phyloP scores from a whole-genome alignment of 2,329 filamentous ascomycete genomes.

The Fusarium camptoceras region DNA sequence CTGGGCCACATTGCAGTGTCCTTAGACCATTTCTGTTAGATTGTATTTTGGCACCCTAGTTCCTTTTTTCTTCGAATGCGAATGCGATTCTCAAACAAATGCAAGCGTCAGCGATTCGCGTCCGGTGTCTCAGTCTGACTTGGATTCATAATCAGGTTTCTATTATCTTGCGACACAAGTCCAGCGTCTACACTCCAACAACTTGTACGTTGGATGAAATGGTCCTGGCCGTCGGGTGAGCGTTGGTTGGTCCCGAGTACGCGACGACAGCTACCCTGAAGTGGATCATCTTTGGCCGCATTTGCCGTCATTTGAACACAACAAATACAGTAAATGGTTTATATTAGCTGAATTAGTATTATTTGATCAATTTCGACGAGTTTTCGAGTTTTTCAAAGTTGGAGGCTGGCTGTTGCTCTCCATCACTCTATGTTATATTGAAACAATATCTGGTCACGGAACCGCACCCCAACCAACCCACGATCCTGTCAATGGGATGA shows the following conservation, averaged over 20 bases:
- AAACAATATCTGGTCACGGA: too few species aligned
- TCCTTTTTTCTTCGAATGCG: neutral
- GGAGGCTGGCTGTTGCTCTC: too few species aligned
- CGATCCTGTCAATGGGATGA: too few species aligned
- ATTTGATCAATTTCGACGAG: too few species aligned
- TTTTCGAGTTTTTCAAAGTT: too few species aligned
- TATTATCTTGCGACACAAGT: neutral
- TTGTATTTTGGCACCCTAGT: neutral
- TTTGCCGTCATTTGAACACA: neutral
- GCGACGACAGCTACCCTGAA: neutral
- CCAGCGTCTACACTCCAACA: neutral
- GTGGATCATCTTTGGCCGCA: neutral
- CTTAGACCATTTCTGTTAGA: rapidly evolving
- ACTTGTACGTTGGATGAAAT: neutral
- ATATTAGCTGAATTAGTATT: too few species aligned
- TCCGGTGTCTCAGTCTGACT: neutral
- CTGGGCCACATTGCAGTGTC: too few species aligned
- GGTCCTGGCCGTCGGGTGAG: too few species aligned
- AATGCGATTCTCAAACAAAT: neutral
- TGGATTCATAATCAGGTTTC: neutral
- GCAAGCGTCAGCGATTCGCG: neutral
- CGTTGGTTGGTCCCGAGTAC: too few species aligned
- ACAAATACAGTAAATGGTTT: too few species aligned
- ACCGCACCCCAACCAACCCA: too few species aligned
- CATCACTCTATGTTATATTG: too few species aligned